These are phyloP conservation scores for Trypanosoma boissoni DNA, from an alignment of 208 protist genomes.

Conservation along the genomic window DNA sequence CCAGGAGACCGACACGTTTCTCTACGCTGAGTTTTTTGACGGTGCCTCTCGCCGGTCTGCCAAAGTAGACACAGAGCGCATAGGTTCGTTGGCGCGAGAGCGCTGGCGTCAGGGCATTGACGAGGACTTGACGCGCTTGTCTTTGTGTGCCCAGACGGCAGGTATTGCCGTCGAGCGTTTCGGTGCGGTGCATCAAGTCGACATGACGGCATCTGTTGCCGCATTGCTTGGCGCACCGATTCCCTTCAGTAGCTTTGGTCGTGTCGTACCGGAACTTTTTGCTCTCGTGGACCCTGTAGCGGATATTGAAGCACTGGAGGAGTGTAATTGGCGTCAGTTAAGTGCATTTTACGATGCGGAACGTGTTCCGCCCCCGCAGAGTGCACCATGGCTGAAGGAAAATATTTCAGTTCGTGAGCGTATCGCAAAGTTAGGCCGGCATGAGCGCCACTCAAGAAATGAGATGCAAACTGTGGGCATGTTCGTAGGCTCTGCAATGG, in stretches of 20 bases:
- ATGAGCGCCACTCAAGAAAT: constrained; percentile 37
- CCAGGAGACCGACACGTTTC: constrained; percentile 83
- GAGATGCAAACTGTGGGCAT: constrained; percentile 47
- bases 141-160: constrained; percentile 29
- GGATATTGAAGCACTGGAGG: constrained; percentile 36
- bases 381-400: not conserved
- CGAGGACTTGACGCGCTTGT: constrained; percentile 35
- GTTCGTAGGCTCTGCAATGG: constrained; percentile 39
- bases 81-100: constrained; percentile 17
- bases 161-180: constrained; percentile 35
- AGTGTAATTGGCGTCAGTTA: constrained; percentile 56
- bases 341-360: constrained; percentile 29
- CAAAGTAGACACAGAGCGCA: not conserved
- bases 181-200: constrained; percentile 88
- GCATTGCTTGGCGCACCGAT: constrained; percentile 92
- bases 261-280: constrained; percentile 85
- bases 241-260: constrained; percentile 94
- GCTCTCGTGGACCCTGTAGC: constrained; percentile 40
- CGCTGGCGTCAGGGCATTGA: constrained; percentile 35
- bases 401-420: constrained; percentile 18
- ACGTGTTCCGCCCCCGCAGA: constrained; percentile 27
- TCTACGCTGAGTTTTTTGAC: constrained; percentile 75
- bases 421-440: constrained; percentile 50
- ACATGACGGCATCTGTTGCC: constrained; percentile 93
- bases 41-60: not conserved